Percentiles rank a stretch among this genome's conserved stretches.
Conservation (phyloP, 306 rosid genomes). For the Pueraria montana region DNA sequence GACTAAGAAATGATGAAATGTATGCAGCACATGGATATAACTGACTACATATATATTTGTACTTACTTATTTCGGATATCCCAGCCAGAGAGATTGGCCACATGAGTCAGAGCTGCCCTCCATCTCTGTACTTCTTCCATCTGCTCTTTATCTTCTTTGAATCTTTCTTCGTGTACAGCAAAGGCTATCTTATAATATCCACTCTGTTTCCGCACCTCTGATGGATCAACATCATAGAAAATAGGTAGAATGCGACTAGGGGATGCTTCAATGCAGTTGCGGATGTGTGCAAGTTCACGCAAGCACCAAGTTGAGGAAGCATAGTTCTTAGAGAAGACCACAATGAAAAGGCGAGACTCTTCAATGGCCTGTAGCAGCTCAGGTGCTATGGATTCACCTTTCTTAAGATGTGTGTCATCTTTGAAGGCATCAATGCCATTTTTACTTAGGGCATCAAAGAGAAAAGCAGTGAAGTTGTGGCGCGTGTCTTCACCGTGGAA, state of each 20-base stretch:
- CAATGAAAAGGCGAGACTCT: background rate
- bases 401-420: background rate
- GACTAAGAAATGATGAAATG: background rate
- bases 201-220: background rate
- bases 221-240: background rate
- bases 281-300: background rate
- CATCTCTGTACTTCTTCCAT: background rate
- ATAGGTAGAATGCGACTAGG: background rate
- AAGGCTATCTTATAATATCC: background rate
- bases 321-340: background rate
- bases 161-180: background rate
- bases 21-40: background rate
- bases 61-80: background rate
- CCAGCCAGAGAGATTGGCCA: background rate
- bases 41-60: no score
- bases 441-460: no score
- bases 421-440: no score
- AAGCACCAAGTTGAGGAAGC: constrained; percentile 2
- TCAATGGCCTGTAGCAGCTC: background rate
- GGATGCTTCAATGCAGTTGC: background rate
- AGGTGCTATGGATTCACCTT: background rate
- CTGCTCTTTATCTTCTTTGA: background rate
- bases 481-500: no score
- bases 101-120: background rate
- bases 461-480: no score